phyloP scores from a whole-genome alignment of 768 basidiomycete genomes.

The Mycena filopes region DNA sequence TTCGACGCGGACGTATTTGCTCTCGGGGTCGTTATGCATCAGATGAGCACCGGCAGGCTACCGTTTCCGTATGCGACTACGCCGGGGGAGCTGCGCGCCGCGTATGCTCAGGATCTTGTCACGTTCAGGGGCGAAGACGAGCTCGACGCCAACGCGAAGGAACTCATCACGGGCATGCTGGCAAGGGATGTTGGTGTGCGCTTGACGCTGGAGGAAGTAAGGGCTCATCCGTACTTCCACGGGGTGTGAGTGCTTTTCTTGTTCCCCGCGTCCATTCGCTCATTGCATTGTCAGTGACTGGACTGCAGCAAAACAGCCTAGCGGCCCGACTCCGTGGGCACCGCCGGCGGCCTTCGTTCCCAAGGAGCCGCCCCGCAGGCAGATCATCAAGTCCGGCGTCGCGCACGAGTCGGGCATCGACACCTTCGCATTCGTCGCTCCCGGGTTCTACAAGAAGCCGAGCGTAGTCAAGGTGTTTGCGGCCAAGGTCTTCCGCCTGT shows the following conservation, averaged over 20 bases:
- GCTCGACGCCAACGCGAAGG: slow-evolving; percentile 1
- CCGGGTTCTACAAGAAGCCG: not conserved
- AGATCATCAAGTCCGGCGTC: not conserved
- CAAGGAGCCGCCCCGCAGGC: not conserved
- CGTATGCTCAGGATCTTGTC: not conserved
- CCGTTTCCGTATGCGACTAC: not conserved
- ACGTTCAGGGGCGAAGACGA: not conserved
- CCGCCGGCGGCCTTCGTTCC: slow-evolving; percentile 6
- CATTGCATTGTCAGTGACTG: not conserved
- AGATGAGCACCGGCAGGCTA: slow-evolving; percentile 65
- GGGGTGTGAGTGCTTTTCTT: not conserved
- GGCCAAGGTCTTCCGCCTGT: not conserved
- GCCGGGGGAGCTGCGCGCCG: not conserved
- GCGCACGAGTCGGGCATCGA: not conserved
- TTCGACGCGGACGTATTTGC: slow-evolving; percentile 73
- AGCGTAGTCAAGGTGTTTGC: not conserved
- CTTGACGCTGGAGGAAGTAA: slow-evolving; percentile 3
- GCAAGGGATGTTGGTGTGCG: not conserved
- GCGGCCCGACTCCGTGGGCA: slow-evolving; percentile 4
- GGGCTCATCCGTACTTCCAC: slow-evolving; percentile 14
- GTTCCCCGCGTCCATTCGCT: not conserved
- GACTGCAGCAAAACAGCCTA: not conserved
- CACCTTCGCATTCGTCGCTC: not conserved
- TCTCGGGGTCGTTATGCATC: slow-evolving; percentile 74
- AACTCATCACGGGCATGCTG: slow-evolving; percentile 2